phyloP scores from a whole-genome alignment of 1,284 basidiomycete species.

The Leccinum subrobustum region DNA sequence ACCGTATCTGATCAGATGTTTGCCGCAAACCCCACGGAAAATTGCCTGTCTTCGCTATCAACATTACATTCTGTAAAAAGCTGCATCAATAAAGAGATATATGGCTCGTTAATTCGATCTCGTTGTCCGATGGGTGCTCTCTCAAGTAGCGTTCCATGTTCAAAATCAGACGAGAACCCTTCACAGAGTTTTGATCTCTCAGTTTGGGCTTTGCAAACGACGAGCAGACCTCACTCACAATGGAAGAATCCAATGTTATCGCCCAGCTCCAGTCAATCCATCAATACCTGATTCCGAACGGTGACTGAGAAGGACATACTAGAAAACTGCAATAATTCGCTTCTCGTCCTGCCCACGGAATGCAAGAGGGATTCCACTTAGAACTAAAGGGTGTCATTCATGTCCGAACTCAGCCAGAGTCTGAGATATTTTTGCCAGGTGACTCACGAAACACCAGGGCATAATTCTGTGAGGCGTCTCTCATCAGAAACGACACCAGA shows the following conservation, averaged over 20 bases:
- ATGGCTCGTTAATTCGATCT: not conserved
- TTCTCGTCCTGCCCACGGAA: constrained; percentile 3
- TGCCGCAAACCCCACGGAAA: not conserved
- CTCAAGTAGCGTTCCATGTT: constrained; percentile 13
- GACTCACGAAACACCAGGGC: constrained; percentile 17
- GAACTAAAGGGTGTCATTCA: constrained; percentile 4
- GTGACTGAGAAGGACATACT: constrained; percentile 9
- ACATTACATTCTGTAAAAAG: not conserved
- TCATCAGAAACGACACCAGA: constrained; percentile 20
- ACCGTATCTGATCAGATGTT: not conserved
- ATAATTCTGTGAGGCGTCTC: constrained; percentile 18
- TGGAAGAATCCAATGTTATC: constrained; percentile 6
- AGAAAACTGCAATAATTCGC: constrained; percentile 1
- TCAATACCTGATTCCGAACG: not conserved
- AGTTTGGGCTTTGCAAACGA: not conserved
- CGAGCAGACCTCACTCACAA: constrained; percentile 11
- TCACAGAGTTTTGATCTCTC: not conserved
- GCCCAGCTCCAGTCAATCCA: constrained; percentile 11
- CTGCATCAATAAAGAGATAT: not conserved
- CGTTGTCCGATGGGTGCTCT: not conserved
- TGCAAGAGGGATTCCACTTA: not conserved
- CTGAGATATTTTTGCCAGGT: not conserved
- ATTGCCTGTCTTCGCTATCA: not conserved
- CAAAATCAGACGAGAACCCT: constrained; percentile 22
- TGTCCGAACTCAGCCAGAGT: not conserved